phyloP scores from a whole-genome alignment of 2,329 filamentous ascomycete genomes.

The Ceratocystis harringtonii region DNA sequence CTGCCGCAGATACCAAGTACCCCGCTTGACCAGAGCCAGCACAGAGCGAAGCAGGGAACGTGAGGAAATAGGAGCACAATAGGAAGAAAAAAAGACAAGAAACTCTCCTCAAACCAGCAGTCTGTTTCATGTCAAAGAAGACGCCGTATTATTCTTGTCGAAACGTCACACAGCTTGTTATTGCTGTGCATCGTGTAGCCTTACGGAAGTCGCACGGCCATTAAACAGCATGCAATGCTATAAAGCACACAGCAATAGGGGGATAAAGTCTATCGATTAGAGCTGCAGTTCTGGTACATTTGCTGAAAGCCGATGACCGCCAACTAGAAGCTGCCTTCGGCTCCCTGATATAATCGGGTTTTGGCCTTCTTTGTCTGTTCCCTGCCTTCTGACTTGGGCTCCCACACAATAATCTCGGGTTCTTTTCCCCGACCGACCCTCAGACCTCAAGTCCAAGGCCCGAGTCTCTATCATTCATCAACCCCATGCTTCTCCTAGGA shows the following conservation, averaged over 20 bases:
- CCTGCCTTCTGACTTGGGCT: neutral
- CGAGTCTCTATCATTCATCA: neutral
- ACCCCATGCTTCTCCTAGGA: neutral
- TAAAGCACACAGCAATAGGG: neutral
- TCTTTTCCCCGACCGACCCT: neutral
- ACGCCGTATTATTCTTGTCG: conserved; percentile 1
- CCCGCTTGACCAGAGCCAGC: neutral
- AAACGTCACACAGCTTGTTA: conserved; percentile 1
- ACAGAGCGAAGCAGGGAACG: neutral
- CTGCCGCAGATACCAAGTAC: conserved; percentile 2
- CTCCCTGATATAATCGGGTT: neutral
- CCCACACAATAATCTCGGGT: neutral
- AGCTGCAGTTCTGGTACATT: neutral
- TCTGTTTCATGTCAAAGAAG: conserved; percentile 2
- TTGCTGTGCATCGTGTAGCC: neutral
- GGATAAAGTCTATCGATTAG: neutral
- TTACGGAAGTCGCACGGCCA: neutral
- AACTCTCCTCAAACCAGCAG: neutral
- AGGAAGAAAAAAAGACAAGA: neutral
- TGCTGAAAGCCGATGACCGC: neutral
- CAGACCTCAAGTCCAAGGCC: neutral
- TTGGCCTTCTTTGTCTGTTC: neutral
- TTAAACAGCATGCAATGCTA: neutral
- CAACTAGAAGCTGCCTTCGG: neutral
- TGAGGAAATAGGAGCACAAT: neutral